Conservation (phyloP, 495 filamentous ascomycete genomes). For the Hypoxylon lenormandii region DNA sequence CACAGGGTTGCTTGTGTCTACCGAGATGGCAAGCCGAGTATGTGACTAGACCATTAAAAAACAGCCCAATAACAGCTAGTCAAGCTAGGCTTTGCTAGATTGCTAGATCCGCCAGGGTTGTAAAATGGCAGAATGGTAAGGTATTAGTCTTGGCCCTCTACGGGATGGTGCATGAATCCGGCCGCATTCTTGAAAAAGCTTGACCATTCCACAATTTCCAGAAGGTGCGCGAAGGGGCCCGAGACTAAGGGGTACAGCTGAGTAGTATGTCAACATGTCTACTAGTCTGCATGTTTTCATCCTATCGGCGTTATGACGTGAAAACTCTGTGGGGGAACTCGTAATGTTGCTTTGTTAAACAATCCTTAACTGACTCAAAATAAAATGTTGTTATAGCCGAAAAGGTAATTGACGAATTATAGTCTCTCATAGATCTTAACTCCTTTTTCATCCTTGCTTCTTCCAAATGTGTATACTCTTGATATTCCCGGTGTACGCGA, state of each 20-base stretch:
- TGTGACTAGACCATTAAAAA: constrained; percentile 2
- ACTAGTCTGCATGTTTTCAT: background rate
- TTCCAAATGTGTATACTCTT: too few species aligned
- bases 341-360: constrained; percentile 34
- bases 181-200: constrained; percentile 54
- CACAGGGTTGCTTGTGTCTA: constrained; percentile 1
- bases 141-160: constrained; percentile 6
- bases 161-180: constrained; percentile 52
- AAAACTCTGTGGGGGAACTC: constrained; percentile 15
- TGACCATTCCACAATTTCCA: constrained; percentile 53
- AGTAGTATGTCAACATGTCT: too few species aligned
- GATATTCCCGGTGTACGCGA: too few species aligned
- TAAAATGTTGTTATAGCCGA: background rate
- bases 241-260: constrained; percentile 4
- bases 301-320: constrained; percentile 20
- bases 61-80: background rate
- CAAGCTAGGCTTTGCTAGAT: background rate
- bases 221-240: constrained; percentile 32
- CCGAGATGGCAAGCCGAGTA: constrained; percentile 20
- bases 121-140: too few species aligned
- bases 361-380: constrained; percentile 7
- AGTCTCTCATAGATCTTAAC: too few species aligned
- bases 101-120: constrained; percentile 10
- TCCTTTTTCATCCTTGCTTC: too few species aligned
- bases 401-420: too few species aligned